These are phyloP conservation scores for Chenopodium formosanum DNA, from an alignment of 148 eudicot genomes.

Conservation along the genomic window DNA sequence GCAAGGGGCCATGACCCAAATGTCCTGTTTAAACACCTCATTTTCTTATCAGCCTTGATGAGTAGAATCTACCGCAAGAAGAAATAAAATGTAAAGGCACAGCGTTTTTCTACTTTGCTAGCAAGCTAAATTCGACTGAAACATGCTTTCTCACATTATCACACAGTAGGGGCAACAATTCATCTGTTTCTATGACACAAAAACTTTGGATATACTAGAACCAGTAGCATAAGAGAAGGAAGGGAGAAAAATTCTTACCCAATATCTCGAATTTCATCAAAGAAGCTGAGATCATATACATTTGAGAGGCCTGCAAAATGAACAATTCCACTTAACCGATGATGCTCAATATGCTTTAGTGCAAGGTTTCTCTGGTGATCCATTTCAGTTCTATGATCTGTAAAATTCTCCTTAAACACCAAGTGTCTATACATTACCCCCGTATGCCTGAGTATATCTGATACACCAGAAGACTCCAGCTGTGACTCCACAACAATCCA, in stretches of 20 bases:
- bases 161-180: no score
- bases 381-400: slow-evolving; percentile 53
- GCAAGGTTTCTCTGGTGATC: slow-evolving; percentile 82
- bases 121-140: not conserved
- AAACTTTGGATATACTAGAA: not conserved
- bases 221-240: not conserved
- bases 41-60: not conserved
- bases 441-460: slow-evolving; percentile 62
- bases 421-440: slow-evolving; percentile 92
- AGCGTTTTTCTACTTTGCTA: not conserved
- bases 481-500: slow-evolving; percentile 83
- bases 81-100: not conserved
- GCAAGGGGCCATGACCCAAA: slow-evolving; percentile 95
- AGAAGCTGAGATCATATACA: slow-evolving; percentile 84
- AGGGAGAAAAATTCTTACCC: slow-evolving; percentile 48
- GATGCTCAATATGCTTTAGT: slow-evolving; percentile 85
- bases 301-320: slow-evolving; percentile 85
- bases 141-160: not conserved
- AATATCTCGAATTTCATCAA: slow-evolving; percentile 73
- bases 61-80: not conserved
- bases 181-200: not conserved
- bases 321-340: slow-evolving; percentile 80
- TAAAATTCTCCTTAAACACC: slow-evolving; percentile 73
- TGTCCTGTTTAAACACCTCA: slow-evolving; percentile 47
- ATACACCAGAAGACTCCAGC: slow-evolving; percentile 44